phyloP scores from a whole-genome alignment of 2,329 filamentous ascomycete species.

The Trematosphaeria pertusa region DNA sequence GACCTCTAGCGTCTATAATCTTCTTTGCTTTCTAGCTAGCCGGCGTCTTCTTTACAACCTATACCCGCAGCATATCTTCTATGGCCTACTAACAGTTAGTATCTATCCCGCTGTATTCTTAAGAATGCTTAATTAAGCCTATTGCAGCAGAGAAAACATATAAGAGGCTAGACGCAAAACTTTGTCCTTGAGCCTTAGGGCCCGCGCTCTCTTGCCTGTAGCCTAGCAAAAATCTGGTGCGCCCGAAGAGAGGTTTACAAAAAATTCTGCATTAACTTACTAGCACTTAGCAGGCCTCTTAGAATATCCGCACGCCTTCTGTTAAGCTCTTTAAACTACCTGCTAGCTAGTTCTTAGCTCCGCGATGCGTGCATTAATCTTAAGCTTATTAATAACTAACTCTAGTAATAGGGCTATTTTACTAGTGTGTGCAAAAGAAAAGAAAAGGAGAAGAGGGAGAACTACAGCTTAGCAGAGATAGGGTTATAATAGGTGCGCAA shows the following conservation, averaged over 20 bases:
- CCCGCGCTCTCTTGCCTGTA: conserved; percentile 97
- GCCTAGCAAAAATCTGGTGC: conserved; percentile 18
- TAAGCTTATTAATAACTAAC: conserved; percentile 79
- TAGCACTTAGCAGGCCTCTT: conserved; percentile 96
- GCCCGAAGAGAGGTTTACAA: conserved; percentile 1
- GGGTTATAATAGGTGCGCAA: conserved; percentile 21
- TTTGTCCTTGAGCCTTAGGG: conserved; percentile 97
- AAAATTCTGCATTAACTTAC: conserved; percentile 62
- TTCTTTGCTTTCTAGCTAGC: conserved; percentile 98
- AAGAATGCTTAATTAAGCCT: neutral
- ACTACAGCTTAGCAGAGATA: conserved; percentile 10
- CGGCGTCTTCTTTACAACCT: conserved; percentile 96
- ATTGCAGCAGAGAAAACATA: conserved; percentile 56
- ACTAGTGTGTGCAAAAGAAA: conserved; percentile 21
- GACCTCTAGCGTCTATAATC: conserved; percentile 98
- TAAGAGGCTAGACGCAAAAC: conserved; percentile 96
- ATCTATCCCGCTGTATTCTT: neutral
- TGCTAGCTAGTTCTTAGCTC: conserved; percentile 75
- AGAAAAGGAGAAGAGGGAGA: conserved; percentile 13
- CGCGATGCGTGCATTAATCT: conserved; percentile 84
- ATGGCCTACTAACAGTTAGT: conserved; percentile 73
- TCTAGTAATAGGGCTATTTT: conserved; percentile 89
- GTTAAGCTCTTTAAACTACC: conserved; percentile 39
- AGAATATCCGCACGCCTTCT: conserved; percentile 89
- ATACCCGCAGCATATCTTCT: conserved; percentile 97